phyloP scores from a whole-genome alignment of 1,139 yeast genomes.

The Lodderomyces oxycetoniae region DNA sequence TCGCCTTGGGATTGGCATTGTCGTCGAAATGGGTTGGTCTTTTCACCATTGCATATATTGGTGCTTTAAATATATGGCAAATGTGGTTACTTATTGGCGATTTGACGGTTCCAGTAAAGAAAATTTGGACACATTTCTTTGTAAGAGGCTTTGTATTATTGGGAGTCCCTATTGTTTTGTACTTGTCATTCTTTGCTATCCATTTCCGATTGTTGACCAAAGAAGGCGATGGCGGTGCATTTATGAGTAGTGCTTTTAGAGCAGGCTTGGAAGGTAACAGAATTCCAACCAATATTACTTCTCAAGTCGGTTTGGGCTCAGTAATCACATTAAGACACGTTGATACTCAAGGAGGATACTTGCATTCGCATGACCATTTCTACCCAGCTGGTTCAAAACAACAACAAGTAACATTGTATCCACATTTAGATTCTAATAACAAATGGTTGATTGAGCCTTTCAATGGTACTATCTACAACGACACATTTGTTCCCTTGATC shows the following conservation, averaged over 20 bases:
- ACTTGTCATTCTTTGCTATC: constrained; percentile 67
- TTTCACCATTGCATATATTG: constrained; percentile 92
- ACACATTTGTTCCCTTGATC: constrained; percentile 55
- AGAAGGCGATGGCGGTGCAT: constrained; percentile 86
- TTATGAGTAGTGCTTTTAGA: constrained; percentile 88
- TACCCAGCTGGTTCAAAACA: constrained; percentile 93
- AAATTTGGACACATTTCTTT: constrained; percentile 49
- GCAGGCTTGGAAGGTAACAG: constrained; percentile 65
- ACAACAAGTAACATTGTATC: constrained; percentile 90
- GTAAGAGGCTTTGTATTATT: constrained; percentile 58
- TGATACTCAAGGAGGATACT: constrained; percentile 88
- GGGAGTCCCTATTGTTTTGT: constrained; percentile 65
- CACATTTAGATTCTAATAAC: constrained; percentile 87
- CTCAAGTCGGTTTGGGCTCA: constrained; percentile 91
- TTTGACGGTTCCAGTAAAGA: constrained; percentile 52
- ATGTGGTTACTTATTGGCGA: constrained; percentile 91
- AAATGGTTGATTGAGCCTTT: constrained; percentile 77
- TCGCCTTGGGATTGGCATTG: constrained; percentile 81
- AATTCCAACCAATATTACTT: constrained; percentile 63
- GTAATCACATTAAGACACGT: constrained; percentile 71
- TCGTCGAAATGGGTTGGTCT: constrained; percentile 97
- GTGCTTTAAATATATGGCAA: constrained; percentile 66
- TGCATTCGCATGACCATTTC: constrained; percentile 84
- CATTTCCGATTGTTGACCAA: constrained; percentile 69
- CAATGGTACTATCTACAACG: constrained; percentile 43